Evolutionary conservation across 371 early-diverging fungal species (phyloP).

Genomic region (Mucor piriformis): DNA sequence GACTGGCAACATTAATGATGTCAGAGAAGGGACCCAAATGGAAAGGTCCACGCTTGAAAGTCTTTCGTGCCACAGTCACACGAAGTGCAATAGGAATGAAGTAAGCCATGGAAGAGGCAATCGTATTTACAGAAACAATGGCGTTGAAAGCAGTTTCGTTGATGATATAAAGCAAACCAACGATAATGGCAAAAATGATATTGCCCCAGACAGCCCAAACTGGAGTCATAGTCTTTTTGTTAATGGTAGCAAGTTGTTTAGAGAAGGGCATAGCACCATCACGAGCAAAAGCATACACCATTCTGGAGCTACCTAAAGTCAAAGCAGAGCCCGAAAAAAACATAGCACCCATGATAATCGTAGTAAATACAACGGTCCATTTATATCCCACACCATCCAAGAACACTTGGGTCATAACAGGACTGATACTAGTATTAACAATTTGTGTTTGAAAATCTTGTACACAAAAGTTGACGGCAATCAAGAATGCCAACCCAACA

Average conservation of each 20-base stretch:
- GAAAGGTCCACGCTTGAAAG: slow-evolving; percentile 60
- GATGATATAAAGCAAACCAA: slow-evolving; percentile 47
- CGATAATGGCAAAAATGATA: slow-evolving; percentile 28
- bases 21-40: slow-evolving; percentile 61
- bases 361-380: slow-evolving; percentile 52
- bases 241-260: slow-evolving; percentile 47
- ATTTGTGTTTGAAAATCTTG: slow-evolving; percentile 47
- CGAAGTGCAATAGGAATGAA: slow-evolving; percentile 63
- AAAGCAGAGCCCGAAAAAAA: slow-evolving; percentile 59
- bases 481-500: slow-evolving; percentile 44
- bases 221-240: slow-evolving; percentile 35
- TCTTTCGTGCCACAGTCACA: slow-evolving; percentile 48
- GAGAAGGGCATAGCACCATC: slow-evolving; percentile 70
- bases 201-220: slow-evolving; percentile 40
- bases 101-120: slow-evolving; percentile 68
- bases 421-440: slow-evolving; percentile 45
- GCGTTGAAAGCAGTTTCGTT: slow-evolving; percentile 55
- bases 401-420: slow-evolving; percentile 57
- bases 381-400: slow-evolving; percentile 63
- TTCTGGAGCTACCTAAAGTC: slow-evolving; percentile 62
- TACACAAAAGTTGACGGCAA: slow-evolving; percentile 47
- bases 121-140: slow-evolving; percentile 64
- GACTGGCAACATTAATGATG: slow-evolving; percentile 51
- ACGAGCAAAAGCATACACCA: slow-evolving; percentile 77
- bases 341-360: slow-evolving; percentile 57